Percentiles rank a stretch among this genome's conserved stretches.
Conservation (phyloP, 1,284 basidiomycete genomes). For the Sphagnurus paluster region DNA sequence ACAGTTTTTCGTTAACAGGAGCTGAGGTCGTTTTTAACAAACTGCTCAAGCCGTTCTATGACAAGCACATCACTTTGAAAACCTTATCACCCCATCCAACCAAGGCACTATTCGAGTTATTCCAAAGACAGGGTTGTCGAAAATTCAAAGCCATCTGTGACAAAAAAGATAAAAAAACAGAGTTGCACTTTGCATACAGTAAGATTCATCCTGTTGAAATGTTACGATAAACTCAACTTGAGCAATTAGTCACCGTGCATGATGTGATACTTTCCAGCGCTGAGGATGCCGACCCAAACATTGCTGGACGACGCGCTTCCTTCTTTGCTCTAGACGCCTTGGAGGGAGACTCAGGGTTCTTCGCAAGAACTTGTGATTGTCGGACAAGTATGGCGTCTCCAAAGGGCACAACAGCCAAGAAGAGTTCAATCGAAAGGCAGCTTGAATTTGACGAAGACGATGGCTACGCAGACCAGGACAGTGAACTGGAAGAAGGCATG, state of each 20-base stretch:
- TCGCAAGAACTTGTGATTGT: conserved; percentile 67
- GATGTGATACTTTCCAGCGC: conserved; percentile 61
- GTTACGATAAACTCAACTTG: not conserved
- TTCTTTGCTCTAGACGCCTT: conserved; percentile 63
- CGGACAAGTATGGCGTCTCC: conserved; percentile 29
- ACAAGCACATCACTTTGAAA: conserved; percentile 66
- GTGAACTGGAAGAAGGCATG: conserved; percentile 20
- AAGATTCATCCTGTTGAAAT: not conserved
- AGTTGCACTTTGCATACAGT: conserved; percentile 8
- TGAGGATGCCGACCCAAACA: conserved; percentile 44
- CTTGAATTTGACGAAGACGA: conserved; percentile 3
- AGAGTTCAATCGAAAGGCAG: conserved; percentile 32
- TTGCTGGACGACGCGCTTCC: conserved; percentile 61
- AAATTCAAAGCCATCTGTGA: conserved; percentile 57
- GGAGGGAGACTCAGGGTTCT: conserved; percentile 59
- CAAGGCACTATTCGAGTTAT: conserved; percentile 66
- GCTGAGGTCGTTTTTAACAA: conserved; percentile 64
- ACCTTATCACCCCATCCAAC: conserved; percentile 75
- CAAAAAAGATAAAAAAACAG: conserved; percentile 40
- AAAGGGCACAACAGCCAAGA: conserved; percentile 30
- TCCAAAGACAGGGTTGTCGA: conserved; percentile 70
- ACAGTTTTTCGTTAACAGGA: conserved; percentile 60
- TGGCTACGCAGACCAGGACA: conserved; percentile 8
- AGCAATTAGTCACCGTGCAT: conserved; percentile 52
- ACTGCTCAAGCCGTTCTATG: conserved; percentile 71